A percentile compares a stretch with the other conserved stretches of the same genome.
These are phyloP conservation scores for Ambrosia trifida DNA, from an alignment of 129 eudicot species.

Conservation along the genomic window DNA sequence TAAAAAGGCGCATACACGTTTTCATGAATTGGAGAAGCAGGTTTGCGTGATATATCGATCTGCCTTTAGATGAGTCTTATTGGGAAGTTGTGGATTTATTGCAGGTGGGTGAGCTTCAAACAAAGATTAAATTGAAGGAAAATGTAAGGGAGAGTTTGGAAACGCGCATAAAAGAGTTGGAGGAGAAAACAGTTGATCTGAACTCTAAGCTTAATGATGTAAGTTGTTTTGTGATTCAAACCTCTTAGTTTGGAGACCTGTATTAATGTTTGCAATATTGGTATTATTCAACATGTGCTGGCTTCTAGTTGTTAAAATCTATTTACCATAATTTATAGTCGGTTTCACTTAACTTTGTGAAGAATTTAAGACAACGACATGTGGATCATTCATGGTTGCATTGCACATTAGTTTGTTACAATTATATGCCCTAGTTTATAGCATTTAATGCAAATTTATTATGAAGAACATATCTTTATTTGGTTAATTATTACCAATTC, in stretches of 20 bases:
- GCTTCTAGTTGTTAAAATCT: conserved; percentile 1
- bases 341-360: neutral
- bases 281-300: neutral
- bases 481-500: neutral
- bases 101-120: conserved; percentile 59
- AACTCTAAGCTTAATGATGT: conserved; percentile 54
- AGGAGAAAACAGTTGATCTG: conserved; percentile 48
- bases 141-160: conserved; percentile 54
- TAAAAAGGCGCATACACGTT: conserved; percentile 49
- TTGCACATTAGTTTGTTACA: neutral
- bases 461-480: neutral
- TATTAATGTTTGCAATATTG: neutral
- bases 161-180: conserved; percentile 47
- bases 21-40: conserved; percentile 62
- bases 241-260: neutral
- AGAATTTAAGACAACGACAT: neutral
- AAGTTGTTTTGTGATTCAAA: conserved; percentile 17
- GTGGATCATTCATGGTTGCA: neutral
- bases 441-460: neutral
- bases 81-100: neutral
- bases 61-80: neutral
- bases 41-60: conserved; percentile 21
- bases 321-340: neutral
- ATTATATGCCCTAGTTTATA: neutral
- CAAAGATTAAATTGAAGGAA: conserved; percentile 47